Evolutionary conservation across 352 stramenopile genomes (phyloP), one percentile per base, ranked within the genome.

Genomic region (Globisporangium ultimum): DNA sequence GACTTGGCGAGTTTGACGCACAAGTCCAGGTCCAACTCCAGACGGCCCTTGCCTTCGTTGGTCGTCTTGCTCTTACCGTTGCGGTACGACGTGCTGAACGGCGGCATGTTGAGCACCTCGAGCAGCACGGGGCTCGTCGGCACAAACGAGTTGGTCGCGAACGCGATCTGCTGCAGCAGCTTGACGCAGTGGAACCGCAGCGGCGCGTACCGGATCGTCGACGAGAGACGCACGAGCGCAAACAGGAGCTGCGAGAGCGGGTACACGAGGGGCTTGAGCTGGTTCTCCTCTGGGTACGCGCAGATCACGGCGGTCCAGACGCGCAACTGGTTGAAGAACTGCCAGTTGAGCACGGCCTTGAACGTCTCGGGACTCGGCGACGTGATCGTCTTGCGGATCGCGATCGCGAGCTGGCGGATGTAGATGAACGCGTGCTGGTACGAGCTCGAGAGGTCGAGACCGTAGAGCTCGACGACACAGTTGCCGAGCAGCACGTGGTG

Each of bases 371-470:
- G 73, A 21, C 88, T 96, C n/a, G 96, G 96, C 55, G 97, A 95
- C 54, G 87, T 93, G 68, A 99, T 96, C 14, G 97, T 98, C 54
- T 96, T 96, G 58, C 97, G 88, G 49, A 99, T 83, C 69, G 98
- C 92, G 55, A 99, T 93, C n/a, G 97, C 97, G 51, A 99, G 74
- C 71, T 99, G 95, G 32, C 97, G 91, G 54, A 99, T 98, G 79
- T 99, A 99, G 28, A 99, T 87, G 70, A 99, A 99, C 18, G 97
- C 96, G 76, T 99, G 96, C 72, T 99, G 97, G 82, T 99, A 99
- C 46, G 96, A 96, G 58, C 90, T 97, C 18, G 91, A 88, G 48
- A 98, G 81, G 72, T 99, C 96, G 17, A 99, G 67, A 15, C 89
- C 88, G 64, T 98, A 99, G 18, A 99, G 80, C 68, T 99, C 97